These are phyloP conservation scores for Choanephora cucurbitarum DNA, from an alignment of 371 early-diverging fungal genomes.

Conservation along the genomic window DNA sequence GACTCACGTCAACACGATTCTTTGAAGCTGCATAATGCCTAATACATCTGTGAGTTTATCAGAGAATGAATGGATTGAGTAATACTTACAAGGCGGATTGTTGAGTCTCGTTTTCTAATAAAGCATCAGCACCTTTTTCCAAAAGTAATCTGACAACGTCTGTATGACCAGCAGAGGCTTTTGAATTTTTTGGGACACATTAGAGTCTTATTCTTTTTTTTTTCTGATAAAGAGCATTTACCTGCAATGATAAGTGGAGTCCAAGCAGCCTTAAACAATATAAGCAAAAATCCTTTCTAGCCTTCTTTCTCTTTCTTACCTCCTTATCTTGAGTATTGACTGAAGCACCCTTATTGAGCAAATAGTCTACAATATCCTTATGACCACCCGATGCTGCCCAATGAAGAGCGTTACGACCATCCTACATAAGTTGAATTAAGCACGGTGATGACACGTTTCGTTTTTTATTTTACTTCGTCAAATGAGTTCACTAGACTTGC, in stretches of 20 bases:
- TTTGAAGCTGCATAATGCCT: conserved; percentile 64
- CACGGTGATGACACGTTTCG: conserved; percentile 9
- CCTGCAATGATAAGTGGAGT: conserved; percentile 66
- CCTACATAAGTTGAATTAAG: conserved; percentile 19
- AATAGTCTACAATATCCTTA: conserved; percentile 60
- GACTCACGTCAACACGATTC: conserved; percentile 45
- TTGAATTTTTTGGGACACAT: conserved; percentile 1
- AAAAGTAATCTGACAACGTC: conserved; percentile 47
- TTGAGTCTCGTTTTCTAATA: conserved; percentile 52
- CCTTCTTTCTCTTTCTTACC: conserved; percentile 13
- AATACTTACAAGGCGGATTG: conserved; percentile 61
- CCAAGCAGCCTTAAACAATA: conserved; percentile 67
- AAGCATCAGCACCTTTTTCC: conserved; percentile 47
- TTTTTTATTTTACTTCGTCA: conserved; percentile 54
- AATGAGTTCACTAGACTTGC: conserved; percentile 40
- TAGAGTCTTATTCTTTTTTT: not conserved
- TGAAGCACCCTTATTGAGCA: conserved; percentile 61
- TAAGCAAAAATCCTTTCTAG: too few relatives aligned
- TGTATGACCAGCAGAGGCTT: conserved; percentile 58
- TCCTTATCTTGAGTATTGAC: conserved; percentile 61
- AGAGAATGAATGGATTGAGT: too few relatives aligned
- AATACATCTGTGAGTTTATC: not conserved
- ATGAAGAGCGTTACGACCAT: conserved; percentile 41
- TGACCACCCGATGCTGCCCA: conserved; percentile 74
- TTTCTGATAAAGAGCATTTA: conserved; percentile 15